phyloP scores from a whole-genome alignment of 1,139 yeast species.

The Blastobotrys petasosporus region DNA sequence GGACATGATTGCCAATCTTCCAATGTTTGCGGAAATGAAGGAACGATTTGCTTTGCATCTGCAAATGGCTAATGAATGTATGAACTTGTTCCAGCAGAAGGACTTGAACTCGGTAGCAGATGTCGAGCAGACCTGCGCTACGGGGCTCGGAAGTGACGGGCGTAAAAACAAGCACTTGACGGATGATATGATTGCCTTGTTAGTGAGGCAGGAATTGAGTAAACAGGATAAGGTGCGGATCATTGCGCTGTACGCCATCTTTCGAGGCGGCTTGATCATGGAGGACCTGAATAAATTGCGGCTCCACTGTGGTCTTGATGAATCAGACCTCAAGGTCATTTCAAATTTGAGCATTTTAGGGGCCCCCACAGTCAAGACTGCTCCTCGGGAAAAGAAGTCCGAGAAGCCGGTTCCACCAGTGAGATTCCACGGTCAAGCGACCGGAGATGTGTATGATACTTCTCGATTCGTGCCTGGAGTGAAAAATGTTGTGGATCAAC shows the following conservation, averaged over 20 bases:
- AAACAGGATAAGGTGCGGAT: slow-evolving; percentile 68
- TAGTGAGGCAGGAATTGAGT: slow-evolving; percentile 43
- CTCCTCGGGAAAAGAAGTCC: slow-evolving; percentile 31
- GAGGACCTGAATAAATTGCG: slow-evolving; percentile 67
- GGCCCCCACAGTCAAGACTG: slow-evolving; percentile 52
- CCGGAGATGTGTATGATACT: slow-evolving; percentile 63
- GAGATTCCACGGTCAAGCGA: slow-evolving; percentile 35
- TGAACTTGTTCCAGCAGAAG: slow-evolving; percentile 31
- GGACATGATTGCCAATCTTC: slow-evolving; percentile 38
- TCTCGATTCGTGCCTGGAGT: slow-evolving; percentile 74
- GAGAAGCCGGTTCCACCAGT: slow-evolving; percentile 18
- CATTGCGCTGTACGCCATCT: slow-evolving; percentile 70
- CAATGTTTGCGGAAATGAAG: slow-evolving; percentile 37
- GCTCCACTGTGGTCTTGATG: slow-evolving; percentile 58
- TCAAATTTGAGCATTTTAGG: slow-evolving; percentile 64
- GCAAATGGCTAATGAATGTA: slow-evolving; percentile 38
- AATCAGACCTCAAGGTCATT: slow-evolving; percentile 57
- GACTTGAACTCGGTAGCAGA: slow-evolving; percentile 32
- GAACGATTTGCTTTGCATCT: slow-evolving; percentile 36
- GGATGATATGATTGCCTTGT: slow-evolving; percentile 54
- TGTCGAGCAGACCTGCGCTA: slow-evolving; percentile 60
- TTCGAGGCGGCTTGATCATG: slow-evolving; percentile 78
- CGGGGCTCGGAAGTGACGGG: slow-evolving; percentile 70
- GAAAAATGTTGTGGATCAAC: slow-evolving; percentile 50
- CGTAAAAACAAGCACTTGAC: slow-evolving; percentile 58